Conservation (phyloP, 129 eudicot genomes). For the Centaurea solstitialis region DNA sequence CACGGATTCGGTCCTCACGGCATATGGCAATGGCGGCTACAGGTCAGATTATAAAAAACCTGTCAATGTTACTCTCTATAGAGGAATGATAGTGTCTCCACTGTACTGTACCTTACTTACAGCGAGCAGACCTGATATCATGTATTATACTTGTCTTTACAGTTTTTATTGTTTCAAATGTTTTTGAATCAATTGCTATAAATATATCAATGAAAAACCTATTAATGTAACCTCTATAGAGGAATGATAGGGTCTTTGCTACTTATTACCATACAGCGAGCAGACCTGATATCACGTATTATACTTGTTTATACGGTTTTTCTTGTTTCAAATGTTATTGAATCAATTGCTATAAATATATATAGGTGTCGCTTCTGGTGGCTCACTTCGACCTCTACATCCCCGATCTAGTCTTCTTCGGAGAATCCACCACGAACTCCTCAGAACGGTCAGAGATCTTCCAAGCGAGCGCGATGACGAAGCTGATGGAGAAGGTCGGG, state of each 20-base stretch:
- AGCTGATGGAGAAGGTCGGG: slow-evolving; percentile 62
- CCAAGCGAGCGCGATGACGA: slow-evolving; percentile 52
- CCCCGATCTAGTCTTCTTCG: slow-evolving; percentile 77
- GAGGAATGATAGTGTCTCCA: too few species aligned
- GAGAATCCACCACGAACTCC: slow-evolving; percentile 54
- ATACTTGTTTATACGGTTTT: neutral
- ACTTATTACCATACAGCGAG: too few species aligned
- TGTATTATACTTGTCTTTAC: too few species aligned
- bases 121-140: too few species aligned
- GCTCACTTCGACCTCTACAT: slow-evolving; percentile 46
- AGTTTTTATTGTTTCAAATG: too few species aligned
- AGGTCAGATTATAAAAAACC: slow-evolving; percentile 9
- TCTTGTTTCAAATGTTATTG: neutral
- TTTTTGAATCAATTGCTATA: too few species aligned
- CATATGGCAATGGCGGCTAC: slow-evolving; percentile 80
- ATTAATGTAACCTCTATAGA: too few species aligned
- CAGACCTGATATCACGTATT: too few species aligned
- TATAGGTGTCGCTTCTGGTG: slow-evolving; percentile 37
- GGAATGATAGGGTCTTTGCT: too few species aligned
- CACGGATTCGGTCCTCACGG: slow-evolving; percentile 82
- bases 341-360: neutral
- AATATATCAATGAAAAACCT: too few species aligned
- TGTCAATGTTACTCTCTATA: too few species aligned
- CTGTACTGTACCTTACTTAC: too few species aligned
- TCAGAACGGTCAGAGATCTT: slow-evolving; percentile 64